These are phyloP conservation scores for Diaporthe caulivora DNA, from an alignment of 2,329 filamentous ascomycete species.

Conservation along the genomic window DNA sequence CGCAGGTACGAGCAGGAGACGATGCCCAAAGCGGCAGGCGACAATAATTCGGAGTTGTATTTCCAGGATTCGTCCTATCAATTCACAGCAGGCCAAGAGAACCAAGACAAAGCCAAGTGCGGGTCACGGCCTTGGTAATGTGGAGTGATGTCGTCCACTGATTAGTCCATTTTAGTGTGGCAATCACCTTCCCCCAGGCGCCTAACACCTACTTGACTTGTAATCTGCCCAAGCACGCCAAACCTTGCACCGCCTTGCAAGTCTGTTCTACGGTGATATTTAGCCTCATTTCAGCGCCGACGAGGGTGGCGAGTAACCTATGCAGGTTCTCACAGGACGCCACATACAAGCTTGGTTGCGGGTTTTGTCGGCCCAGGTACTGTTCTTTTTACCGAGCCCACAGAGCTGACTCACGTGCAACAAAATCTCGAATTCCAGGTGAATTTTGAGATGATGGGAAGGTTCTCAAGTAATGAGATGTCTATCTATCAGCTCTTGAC, in stretches of 20 bases:
- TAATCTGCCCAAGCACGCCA: conserved; percentile 1
- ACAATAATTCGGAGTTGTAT: not conserved
- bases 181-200: conserved; percentile 14
- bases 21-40: conserved; percentile 28
- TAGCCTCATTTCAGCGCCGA: not conserved
- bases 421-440: not conserved
- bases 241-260: not conserved
- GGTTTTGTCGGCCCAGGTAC: not conserved
- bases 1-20: not conserved
- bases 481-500: no score
- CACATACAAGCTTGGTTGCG: not conserved
- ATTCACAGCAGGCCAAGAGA: conserved; percentile 14
- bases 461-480: no score
- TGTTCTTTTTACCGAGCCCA: not conserved
- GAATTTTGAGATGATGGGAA: not conserved
- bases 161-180: conserved; percentile 1
- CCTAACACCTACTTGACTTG: not conserved
- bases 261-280: not conserved
- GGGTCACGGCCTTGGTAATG: conserved; percentile 26
- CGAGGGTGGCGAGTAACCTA: not conserved
- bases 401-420: not conserved
- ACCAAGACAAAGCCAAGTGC: conserved; percentile 29
- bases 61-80: conserved; percentile 21
- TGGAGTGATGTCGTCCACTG: conserved; percentile 22
- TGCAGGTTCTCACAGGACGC: not conserved